Base-by-base conservation (phyloP, 108 stramenopile species). In the Chaetoceros muelleri region DNA sequence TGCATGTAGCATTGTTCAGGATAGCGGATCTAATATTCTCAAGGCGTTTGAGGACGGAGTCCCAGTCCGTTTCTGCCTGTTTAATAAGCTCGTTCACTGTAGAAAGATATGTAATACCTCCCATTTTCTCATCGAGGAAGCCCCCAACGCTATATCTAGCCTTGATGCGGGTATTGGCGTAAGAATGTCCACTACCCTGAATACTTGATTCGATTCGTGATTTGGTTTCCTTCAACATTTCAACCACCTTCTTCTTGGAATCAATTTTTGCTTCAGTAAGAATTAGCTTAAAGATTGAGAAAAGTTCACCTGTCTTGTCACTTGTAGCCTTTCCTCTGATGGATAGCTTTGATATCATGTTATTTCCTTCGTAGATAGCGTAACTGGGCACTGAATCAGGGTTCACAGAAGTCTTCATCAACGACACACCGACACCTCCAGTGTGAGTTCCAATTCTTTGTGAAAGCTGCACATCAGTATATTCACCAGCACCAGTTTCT, bases 41-140 rank as follows among this genome's bases (percentile, higher is more conserved):
- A 23, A 98, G 74, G 20, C 90, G 81, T 0, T 72, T 63, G 28
- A 91, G 71, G 0, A 98, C 67, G 23, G 84, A 50, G 18, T 95
- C 94, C 81, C 93, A 98, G 64, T 98, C 95, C 48, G 91, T 79
- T 68, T 98, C 84, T 1, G 95, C 97, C 69, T 90, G 72, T 26
- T 91, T 66, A 24, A 98, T 66, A 16, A 95, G 67, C 24, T 48
- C 67, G 54, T 78, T 86, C 50, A 94, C 70, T 0, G 85, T 81
- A 5, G 73, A 73, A 29, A 95, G 62, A 44, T 89, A 87, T 1
- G 90, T 69, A 49, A 98, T 64, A 17, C 97, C 97, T 17, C 84
- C 76, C 80, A 83, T 90, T 56, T 82, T 78, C 75, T 98, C 97
- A 28, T 78, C 74, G 25, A 98, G 65, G 81, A 82, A 93, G 10